Conservation (phyloP, 495 filamentous ascomycete species). For the Stereocaulon alpinum region DNA sequence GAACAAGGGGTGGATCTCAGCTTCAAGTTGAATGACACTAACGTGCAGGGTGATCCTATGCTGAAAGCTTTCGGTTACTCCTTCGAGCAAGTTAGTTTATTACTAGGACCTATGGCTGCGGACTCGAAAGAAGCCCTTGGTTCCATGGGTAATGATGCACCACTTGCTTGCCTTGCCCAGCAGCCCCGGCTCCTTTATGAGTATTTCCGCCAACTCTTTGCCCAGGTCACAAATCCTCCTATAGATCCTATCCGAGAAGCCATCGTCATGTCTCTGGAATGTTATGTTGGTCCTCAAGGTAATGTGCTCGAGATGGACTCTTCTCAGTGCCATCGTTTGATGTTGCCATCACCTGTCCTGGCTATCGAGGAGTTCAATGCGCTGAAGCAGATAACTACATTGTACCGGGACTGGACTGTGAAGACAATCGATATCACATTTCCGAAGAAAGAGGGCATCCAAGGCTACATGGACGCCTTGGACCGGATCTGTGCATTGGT, state of each 20-base stretch:
- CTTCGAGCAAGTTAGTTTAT: conserved; percentile 88
- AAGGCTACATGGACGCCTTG: conserved; percentile 80
- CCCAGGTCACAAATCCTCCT: conserved; percentile 97
- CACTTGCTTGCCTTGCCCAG: conserved; percentile 80
- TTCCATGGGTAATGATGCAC: conserved; percentile 98
- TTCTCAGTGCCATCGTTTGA: conserved; percentile 76
- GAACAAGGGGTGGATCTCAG: conserved; percentile 52
- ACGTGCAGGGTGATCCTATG: conserved; percentile 74
- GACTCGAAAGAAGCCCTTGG: conserved; percentile 99
- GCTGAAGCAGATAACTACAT: conserved; percentile 62
- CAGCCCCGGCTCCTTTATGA: conserved; percentile 90
- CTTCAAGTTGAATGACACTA: conserved; percentile 56
- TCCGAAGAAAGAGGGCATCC: conserved; percentile 72
- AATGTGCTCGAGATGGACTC: conserved; percentile 94
- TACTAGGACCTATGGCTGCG: conserved; percentile 93
- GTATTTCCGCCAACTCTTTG: conserved; percentile 98
- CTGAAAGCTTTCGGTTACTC: conserved; percentile 91
- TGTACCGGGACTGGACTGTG: conserved; percentile 80
- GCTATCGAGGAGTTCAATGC: conserved; percentile 89
- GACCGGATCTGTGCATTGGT: conserved; percentile 83
- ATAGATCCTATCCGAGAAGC: conserved; percentile 98
- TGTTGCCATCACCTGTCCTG: conserved; percentile 83
- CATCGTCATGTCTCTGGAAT: conserved; percentile 97
- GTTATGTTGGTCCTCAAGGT: conserved; percentile 95
- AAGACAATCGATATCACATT: conserved; percentile 96